Conservation (phyloP, 2,329 filamentous ascomycete species). For the Epichloe bromicola region DNA sequence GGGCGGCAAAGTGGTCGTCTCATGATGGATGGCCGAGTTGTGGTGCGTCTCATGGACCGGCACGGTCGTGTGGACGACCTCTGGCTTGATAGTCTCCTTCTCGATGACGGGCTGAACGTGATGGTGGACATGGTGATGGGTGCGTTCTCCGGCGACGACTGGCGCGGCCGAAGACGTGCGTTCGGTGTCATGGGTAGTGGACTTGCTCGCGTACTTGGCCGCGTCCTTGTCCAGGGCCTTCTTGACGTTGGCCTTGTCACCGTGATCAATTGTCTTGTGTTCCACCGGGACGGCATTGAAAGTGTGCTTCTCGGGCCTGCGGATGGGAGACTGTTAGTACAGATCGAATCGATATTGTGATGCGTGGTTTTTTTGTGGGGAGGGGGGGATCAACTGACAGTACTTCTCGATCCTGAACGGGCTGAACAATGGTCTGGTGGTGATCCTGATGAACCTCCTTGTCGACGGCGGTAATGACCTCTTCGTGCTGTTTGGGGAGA, state of each 20-base stretch:
- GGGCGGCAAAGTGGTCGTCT: slow-evolving; percentile 47
- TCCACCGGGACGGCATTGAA: slow-evolving; percentile 46
- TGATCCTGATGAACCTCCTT: slow-evolving; percentile 61
- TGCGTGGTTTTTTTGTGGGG: not conserved
- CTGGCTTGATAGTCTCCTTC: slow-evolving; percentile 54
- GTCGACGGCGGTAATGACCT: slow-evolving; percentile 49
- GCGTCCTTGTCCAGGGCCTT: slow-evolving; percentile 38
- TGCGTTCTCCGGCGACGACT: slow-evolving; percentile 16
- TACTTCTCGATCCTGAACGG: slow-evolving; percentile 28
- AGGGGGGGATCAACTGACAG: slow-evolving; percentile 26
- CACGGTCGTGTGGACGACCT: slow-evolving; percentile 57
- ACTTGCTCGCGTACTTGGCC: slow-evolving; percentile 17
- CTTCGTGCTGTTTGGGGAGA: slow-evolving; percentile 46
- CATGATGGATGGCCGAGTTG: slow-evolving; percentile 52
- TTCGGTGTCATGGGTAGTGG: slow-evolving; percentile 17
- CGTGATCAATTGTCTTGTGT: slow-evolving; percentile 49
- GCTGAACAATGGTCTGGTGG: slow-evolving; percentile 57
- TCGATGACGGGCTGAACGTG: slow-evolving; percentile 59
- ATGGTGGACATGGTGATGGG: slow-evolving; percentile 44
- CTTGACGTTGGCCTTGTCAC: slow-evolving; percentile 35
- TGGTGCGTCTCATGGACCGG: slow-evolving; percentile 63
- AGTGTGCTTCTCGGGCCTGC: slow-evolving; percentile 46
- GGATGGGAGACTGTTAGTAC: too few species aligned
- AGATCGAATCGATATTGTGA: too few species aligned
- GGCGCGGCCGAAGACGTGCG: slow-evolving; percentile 15